A percentile compares a stretch with the other conserved stretches of the same genome.
Conservation (phyloP, 768 basidiomycete genomes). For the Rhodotorula diobovata region DNA sequence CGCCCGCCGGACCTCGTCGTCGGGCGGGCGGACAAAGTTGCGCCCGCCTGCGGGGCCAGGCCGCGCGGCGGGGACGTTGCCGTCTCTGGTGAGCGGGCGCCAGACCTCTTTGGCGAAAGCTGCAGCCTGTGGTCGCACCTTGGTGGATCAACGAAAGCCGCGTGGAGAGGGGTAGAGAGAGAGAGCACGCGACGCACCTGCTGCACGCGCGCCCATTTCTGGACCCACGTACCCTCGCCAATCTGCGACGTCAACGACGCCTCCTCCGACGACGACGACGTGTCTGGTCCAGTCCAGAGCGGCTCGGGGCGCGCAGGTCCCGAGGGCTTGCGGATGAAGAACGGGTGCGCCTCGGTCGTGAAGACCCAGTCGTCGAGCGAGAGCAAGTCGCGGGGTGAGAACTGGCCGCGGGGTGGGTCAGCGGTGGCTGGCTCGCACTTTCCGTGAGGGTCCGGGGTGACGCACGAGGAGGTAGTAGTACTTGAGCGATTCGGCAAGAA, state of each 20-base stretch:
- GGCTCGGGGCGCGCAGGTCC: neutral
- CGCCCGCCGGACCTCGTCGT: slow-evolving; percentile 16
- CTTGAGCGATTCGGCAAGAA: slow-evolving; percentile 49
- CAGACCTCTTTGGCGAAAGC: neutral
- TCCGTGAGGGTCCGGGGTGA: too few relatives aligned
- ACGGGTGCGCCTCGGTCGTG: slow-evolving; percentile 66
- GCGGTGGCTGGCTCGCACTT: too few relatives aligned
- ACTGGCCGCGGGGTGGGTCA: slow-evolving; percentile 55
- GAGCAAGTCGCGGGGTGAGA: slow-evolving; percentile 61
- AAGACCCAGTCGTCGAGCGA: slow-evolving; percentile 53
- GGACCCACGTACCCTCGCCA: slow-evolving; percentile 33
- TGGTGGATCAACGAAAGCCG: too few relatives aligned
- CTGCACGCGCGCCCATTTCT: slow-evolving; percentile 31
- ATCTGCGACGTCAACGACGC: slow-evolving; percentile 5
- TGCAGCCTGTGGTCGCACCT: neutral
- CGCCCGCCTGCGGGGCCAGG: neutral
- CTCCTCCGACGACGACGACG: neutral
- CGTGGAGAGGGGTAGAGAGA: too few relatives aligned
- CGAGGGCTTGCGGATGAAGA: slow-evolving; percentile 58
- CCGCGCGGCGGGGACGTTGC: neutral
- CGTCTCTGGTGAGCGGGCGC: neutral
- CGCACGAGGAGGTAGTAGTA: slow-evolving; percentile 36
- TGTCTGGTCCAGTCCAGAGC: slow-evolving; percentile 28
- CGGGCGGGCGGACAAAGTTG: slow-evolving; percentile 8
- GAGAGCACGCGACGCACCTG: slow-evolving; percentile 9